Base-by-base conservation (phyloP, 2,329 filamentous ascomycete genomes). In the Tolypocladium ophioglossoides region DNA sequence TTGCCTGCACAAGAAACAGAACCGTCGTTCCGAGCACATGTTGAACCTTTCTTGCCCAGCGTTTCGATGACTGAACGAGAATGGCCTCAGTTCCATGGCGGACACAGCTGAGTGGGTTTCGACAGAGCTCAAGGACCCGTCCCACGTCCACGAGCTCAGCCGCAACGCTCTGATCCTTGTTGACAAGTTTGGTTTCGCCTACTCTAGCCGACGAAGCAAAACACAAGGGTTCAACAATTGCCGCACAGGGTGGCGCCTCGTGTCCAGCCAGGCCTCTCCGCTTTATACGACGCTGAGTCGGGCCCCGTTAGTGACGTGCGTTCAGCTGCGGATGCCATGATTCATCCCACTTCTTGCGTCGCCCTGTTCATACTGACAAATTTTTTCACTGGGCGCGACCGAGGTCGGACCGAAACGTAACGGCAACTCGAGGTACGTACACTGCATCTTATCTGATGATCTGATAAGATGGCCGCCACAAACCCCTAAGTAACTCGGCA, bases 361-460 rank as follows among this genome's bases (percentile, higher is more conserved):
- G 18, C 7, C 35, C 6, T 30, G 37, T n/a, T n/a, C n/a, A n/a
- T n/a, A n/a, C n/a, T n/a, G n/a, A n/a, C n/a, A n/a, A n/a, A n/a
- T n/a, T n/a, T n/a, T n/a, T n/a, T n/a, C n/a, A 27, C 24, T 27
- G 40, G 32, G n/a, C 22, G 32, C 46, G 20, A 32, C 48, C 20
- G 35, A 39, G 49, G 16, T 27, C 35, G 34, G 49, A 9, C n/a
- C n/a, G n/a, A n/a, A n/a, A n/a, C n/a, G n/a, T n/a, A n/a, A n/a
- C n/a, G n/a, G n/a, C n/a, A n/a, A n/a, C n/a, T n/a, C n/a, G n/a
- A n/a, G 30, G 30, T 7, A 9, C 30, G 16, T 48, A 37, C 34
- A 44, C 8, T 1, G 8, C 64, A 73, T 73, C 70, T 73, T 71
- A 73, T 73, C 70, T 66, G 70, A 73, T 73, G 60, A 73, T 73